Conservation (phyloP, 805 yeast genomes). For the Saccharomycopsis lassenensis region DNA sequence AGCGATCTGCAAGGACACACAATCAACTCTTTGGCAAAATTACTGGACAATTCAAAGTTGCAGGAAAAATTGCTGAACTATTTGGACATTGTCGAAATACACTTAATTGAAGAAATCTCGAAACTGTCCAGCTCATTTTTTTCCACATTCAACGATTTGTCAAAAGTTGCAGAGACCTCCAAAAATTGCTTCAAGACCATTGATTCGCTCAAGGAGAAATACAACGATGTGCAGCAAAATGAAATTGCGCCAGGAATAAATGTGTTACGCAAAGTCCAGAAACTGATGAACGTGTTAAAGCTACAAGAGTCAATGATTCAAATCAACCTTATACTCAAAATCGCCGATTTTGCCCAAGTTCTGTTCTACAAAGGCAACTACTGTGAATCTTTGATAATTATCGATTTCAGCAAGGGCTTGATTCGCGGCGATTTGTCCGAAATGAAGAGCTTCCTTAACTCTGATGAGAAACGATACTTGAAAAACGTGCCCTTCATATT, state of each 20-base stretch:
- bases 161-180: constrained; percentile 47
- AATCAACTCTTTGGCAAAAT: constrained; percentile 23
- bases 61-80: constrained; percentile 76
- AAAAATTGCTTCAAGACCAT: constrained; percentile 38
- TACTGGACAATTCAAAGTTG: constrained; percentile 43
- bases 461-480: constrained; percentile 21
- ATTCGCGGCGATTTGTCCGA: constrained; percentile 41
- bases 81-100: constrained; percentile 75
- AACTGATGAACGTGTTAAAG: constrained; percentile 46
- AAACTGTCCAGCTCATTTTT: constrained; percentile 78
- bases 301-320: constrained; percentile 55
- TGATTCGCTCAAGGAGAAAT: constrained; percentile 32
- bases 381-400: constrained; percentile 43
- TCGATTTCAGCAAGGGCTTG: constrained; percentile 46
- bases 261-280: constrained; percentile 37
- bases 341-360: constrained; percentile 39
- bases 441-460: too few species aligned
- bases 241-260: constrained; percentile 42
- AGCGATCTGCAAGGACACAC: constrained; percentile 20
- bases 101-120: constrained; percentile 72
- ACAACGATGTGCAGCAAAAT: constrained; percentile 36
- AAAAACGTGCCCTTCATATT: constrained; percentile 20
- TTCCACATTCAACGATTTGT: constrained; percentile 71
- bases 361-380: constrained; percentile 35
- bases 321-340: constrained; percentile 22